phyloP scores from a whole-genome alignment of 225 moss, liverwort and hornwort genomes.

The Anthoceros angustus region DNA sequence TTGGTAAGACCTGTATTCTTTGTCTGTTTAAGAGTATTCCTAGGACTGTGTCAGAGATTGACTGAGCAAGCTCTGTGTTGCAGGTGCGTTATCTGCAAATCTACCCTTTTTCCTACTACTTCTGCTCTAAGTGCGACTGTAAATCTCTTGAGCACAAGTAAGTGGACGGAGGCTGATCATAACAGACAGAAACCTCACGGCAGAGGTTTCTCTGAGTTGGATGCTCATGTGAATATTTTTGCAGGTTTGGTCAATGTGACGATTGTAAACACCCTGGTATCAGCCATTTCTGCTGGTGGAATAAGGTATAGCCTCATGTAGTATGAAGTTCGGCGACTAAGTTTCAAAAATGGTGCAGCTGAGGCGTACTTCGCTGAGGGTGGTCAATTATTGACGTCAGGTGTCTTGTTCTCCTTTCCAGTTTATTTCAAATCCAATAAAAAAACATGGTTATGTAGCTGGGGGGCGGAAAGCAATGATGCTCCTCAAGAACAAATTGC shows the following conservation, averaged over 20 bases:
- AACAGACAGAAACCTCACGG: background rate
- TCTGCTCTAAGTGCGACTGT: slow-evolving; percentile 47
- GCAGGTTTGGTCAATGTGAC: slow-evolving; percentile 34
- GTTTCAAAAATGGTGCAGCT: no score
- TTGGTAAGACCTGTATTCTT: slow-evolving; percentile 19
- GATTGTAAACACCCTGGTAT: slow-evolving; percentile 35
- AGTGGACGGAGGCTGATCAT: background rate
- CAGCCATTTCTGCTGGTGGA: slow-evolving; percentile 58
- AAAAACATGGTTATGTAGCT: slow-evolving; percentile 34
- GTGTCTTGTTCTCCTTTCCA: slow-evolving; percentile 4
- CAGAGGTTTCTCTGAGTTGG: background rate
- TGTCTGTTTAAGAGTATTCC: background rate
- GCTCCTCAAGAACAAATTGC: slow-evolving; percentile 35
- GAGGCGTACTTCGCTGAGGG: no score
- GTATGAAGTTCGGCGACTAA: background rate
- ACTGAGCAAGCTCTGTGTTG: background rate
- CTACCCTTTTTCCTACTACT: slow-evolving; percentile 47
- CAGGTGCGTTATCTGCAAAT: slow-evolving; percentile 49
- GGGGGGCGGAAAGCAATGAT: slow-evolving; percentile 37
- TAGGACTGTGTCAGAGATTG: background rate
- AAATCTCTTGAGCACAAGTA: slow-evolving; percentile 46
- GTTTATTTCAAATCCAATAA: slow-evolving; percentile 52
- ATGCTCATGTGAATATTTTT: background rate
- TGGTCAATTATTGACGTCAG: no score
- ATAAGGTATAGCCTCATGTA: slow-evolving; percentile 18